Percentiles rank a stretch among this genome's conserved stretches.
Evolutionary conservation across 2,329 filamentous ascomycete genomes (phyloP).

Genomic region (Fusarium bactridioides): DNA sequence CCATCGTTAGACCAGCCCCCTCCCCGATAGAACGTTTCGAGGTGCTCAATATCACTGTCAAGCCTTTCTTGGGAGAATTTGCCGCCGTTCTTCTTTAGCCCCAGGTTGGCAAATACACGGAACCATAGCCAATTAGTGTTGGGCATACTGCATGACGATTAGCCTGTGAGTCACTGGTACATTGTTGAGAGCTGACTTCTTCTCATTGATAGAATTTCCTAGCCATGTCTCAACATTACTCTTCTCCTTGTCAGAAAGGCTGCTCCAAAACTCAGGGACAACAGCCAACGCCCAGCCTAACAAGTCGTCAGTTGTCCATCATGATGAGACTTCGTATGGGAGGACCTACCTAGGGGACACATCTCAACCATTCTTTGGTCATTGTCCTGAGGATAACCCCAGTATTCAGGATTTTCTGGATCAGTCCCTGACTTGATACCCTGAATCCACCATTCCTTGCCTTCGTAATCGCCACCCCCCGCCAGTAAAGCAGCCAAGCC

Average conservation of each 20-base stretch:
- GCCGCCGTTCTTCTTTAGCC: slow-evolving; percentile 77
- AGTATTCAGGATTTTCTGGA: slow-evolving; percentile 74
- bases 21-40: slow-evolving; percentile 84
- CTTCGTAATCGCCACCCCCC: slow-evolving; percentile 70
- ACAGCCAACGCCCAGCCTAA: slow-evolving; percentile 74
- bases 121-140: slow-evolving; percentile 81
- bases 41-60: slow-evolving; percentile 77
- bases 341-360: slow-evolving; percentile 69
- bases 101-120: slow-evolving; percentile 82
- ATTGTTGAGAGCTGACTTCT: slow-evolving; percentile 59
- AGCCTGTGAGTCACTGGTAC: background rate
- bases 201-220: slow-evolving; percentile 78
- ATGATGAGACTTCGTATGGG: background rate
- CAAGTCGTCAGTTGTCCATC: background rate
- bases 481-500: slow-evolving; percentile 75
- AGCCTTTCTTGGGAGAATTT: slow-evolving; percentile 74
- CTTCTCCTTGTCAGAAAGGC: slow-evolving; percentile 67
- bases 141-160: slow-evolving; percentile 65
- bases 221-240: slow-evolving; percentile 75
- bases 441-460: slow-evolving; percentile 69
- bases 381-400: slow-evolving; percentile 77
- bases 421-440: slow-evolving; percentile 77
- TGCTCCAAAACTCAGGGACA: slow-evolving; percentile 71
- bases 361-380: slow-evolving; percentile 89
- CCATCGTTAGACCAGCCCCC: slow-evolving; percentile 86